A percentile compares a stretch with the other conserved stretches of the same genome.
phyloP scores from a whole-genome alignment of 495 filamentous ascomycete genomes.

The Geoglossum glabrum region DNA sequence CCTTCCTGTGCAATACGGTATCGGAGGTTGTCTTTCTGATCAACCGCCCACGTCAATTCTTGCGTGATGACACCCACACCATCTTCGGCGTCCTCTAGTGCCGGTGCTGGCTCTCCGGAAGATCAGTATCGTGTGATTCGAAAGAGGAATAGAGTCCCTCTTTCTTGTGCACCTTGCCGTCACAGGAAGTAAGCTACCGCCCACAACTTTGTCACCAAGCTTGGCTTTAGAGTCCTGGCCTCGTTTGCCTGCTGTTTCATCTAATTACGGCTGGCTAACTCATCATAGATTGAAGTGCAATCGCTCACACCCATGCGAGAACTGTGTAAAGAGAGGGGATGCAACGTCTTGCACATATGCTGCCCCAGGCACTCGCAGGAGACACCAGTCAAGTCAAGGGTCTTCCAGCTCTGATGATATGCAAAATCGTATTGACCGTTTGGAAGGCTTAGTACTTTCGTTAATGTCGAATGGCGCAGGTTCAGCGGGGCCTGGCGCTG shows the following conservation, averaged over 20 bases:
- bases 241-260: background rate
- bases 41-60: background rate
- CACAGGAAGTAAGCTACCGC: slow-evolving; percentile 63
- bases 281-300: slow-evolving; percentile 71
- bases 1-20: too few relatives aligned
- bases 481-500: slow-evolving; percentile 40
- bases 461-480: slow-evolving; percentile 73
- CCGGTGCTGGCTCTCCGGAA: slow-evolving; percentile 60
- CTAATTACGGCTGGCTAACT: slow-evolving; percentile 7
- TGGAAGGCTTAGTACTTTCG: slow-evolving; percentile 86
- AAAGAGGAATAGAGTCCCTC: slow-evolving; percentile 82
- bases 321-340: slow-evolving; percentile 80
- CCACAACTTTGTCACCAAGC: slow-evolving; percentile 10
- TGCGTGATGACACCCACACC: slow-evolving; percentile 52
- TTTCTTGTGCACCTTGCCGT: slow-evolving; percentile 86
- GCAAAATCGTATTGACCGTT: slow-evolving; percentile 93
- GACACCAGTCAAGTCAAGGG: slow-evolving; percentile 40
- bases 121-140: slow-evolving; percentile 74
- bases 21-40: background rate
- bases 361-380: slow-evolving; percentile 53
- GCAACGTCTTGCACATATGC: slow-evolving; percentile 79
- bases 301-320: slow-evolving; percentile 78
- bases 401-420: slow-evolving; percentile 73
- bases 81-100: slow-evolving; percentile 64
- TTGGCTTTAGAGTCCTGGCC: background rate